A percentile compares a stretch with the other conserved stretches of the same genome.
These are phyloP conservation scores for Pseudogymnoascus sp. DNA, from an alignment of 2,329 filamentous ascomycete species.

Conservation along the genomic window DNA sequence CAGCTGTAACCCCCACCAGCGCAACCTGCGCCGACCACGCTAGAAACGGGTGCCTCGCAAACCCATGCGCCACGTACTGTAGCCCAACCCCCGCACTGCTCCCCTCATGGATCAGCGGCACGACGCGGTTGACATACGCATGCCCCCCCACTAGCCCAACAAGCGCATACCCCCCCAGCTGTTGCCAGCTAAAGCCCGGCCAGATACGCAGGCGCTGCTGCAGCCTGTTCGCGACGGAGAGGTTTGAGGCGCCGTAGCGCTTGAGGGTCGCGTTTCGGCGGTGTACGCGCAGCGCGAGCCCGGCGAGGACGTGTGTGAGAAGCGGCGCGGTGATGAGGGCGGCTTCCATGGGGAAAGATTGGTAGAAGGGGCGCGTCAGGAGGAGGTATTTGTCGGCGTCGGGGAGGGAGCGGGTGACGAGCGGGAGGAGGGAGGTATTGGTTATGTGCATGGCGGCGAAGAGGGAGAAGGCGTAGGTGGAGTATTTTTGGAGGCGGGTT, in stretches of 20 bases:
- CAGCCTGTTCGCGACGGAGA: slow-evolving; percentile 35
- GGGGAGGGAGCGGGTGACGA: slow-evolving; percentile 62
- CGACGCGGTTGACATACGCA: slow-evolving; percentile 62
- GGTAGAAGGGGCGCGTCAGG: slow-evolving; percentile 86
- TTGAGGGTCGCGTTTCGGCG: slow-evolving; percentile 61
- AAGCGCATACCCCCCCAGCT: slow-evolving; percentile 63
- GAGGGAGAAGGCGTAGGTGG: slow-evolving; percentile 71
- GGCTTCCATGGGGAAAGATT: slow-evolving; percentile 71
- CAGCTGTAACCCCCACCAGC: slow-evolving; percentile 58
- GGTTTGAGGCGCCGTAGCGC: slow-evolving; percentile 65
- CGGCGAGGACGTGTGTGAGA: slow-evolving; percentile 65
- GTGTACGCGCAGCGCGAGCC: slow-evolving; percentile 67
- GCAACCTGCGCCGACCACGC: slow-evolving; percentile 62
- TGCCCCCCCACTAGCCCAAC: slow-evolving; percentile 60
- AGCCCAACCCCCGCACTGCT: slow-evolving; percentile 81
- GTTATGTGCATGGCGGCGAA: slow-evolving; percentile 70
- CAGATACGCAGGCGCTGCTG: slow-evolving; percentile 27
- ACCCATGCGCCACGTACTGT: slow-evolving; percentile 76
- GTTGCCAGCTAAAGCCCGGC: slow-evolving; percentile 64
- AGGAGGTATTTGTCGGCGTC: slow-evolving; percentile 79
- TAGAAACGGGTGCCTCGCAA: slow-evolving; percentile 58
- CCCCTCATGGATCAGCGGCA: slow-evolving; percentile 70
- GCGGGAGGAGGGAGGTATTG: slow-evolving; percentile 74
- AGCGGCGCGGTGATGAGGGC: slow-evolving; percentile 70
- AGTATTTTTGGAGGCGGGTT: slow-evolving; percentile 74